A percentile compares a stretch with the other conserved stretches of the same genome.
Evolutionary conservation across 371 early-diverging fungal genomes (phyloP).

Genomic region (Mucor velutinosus): DNA sequence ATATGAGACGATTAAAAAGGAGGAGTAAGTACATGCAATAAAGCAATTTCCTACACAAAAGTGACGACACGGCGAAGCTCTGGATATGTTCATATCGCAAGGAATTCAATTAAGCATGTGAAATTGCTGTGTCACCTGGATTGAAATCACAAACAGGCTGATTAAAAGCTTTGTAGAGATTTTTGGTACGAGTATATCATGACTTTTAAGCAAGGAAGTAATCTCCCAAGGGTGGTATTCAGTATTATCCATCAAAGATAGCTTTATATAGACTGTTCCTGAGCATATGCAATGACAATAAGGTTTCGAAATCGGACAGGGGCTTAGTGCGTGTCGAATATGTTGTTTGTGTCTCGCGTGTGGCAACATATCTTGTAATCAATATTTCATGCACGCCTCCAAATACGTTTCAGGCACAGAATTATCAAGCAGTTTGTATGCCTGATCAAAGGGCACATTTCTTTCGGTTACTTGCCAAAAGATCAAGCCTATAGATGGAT

Average conservation of each 20-base stretch:
- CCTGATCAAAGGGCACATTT: background rate
- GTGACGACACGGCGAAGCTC: background rate
- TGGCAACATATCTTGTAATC: background rate
- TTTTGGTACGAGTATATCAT: too few species aligned
- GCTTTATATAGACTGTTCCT: background rate
- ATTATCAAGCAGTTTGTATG: background rate
- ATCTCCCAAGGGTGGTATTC: background rate
- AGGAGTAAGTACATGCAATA: background rate
- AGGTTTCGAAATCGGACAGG: background rate
- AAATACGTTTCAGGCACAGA: background rate
- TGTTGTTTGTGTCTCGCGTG: background rate
- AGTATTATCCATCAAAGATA: background rate
- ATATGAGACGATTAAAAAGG: background rate
- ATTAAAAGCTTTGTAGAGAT: background rate
- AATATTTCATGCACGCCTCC: background rate
- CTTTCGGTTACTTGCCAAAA: background rate
- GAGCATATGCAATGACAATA: background rate
- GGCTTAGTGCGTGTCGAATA: background rate
- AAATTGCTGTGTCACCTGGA: background rate
- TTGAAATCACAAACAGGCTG: background rate
- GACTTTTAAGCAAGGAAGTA: too few species aligned
- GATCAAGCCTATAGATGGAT: background rate
- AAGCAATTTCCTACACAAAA: background rate
- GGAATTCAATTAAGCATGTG: background rate
- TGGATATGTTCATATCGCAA: background rate